Percentiles rank a stretch among this genome's conserved stretches.
phyloP scores from a whole-genome alignment of 495 filamentous ascomycete species.

The Podospora anserina region DNA sequence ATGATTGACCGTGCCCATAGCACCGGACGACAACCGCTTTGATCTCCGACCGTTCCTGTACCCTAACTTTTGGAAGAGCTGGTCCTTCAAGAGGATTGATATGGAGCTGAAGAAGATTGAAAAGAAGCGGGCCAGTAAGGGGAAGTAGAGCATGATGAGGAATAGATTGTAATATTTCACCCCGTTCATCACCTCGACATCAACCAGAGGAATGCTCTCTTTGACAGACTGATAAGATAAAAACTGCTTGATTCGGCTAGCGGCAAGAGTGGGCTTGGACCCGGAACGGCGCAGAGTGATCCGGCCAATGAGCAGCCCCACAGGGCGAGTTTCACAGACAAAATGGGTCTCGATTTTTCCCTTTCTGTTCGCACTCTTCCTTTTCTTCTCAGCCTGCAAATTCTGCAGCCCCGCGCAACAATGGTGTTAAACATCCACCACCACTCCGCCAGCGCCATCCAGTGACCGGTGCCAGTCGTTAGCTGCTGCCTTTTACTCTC shows the following conservation, averaged over 20 bases:
- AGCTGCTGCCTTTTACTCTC: constrained; percentile 28
- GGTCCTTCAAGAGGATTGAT: constrained; percentile 55
- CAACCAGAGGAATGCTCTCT: too few species aligned
- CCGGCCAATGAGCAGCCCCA: not conserved
- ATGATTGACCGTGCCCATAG: not conserved
- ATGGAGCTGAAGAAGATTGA: constrained; percentile 35
- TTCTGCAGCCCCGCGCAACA: constrained; percentile 11
- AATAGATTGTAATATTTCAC: not conserved
- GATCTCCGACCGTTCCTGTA: constrained; percentile 65
- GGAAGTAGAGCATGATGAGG: not conserved
- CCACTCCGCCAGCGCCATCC: constrained; percentile 26
- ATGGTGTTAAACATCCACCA: constrained; percentile 12
- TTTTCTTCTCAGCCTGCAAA: constrained; percentile 18
- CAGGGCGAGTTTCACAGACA: not conserved
- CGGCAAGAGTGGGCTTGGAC: not conserved
- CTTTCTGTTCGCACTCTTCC: constrained; percentile 16
- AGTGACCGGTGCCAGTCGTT: constrained; percentile 26
- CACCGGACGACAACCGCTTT: constrained; percentile 49
- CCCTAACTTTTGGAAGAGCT: constrained; percentile 45
- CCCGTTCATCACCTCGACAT: not conserved
- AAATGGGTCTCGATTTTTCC: constrained; percentile 13
- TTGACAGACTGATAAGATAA: not conserved
- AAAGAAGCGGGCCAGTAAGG: constrained; percentile 26
- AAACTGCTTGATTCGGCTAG: constrained; percentile 7
- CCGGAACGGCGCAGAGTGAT: not conserved